These are phyloP conservation scores for Gossypium thurberi DNA, from an alignment of 345 rosid genomes.

Conservation along the genomic window DNA sequence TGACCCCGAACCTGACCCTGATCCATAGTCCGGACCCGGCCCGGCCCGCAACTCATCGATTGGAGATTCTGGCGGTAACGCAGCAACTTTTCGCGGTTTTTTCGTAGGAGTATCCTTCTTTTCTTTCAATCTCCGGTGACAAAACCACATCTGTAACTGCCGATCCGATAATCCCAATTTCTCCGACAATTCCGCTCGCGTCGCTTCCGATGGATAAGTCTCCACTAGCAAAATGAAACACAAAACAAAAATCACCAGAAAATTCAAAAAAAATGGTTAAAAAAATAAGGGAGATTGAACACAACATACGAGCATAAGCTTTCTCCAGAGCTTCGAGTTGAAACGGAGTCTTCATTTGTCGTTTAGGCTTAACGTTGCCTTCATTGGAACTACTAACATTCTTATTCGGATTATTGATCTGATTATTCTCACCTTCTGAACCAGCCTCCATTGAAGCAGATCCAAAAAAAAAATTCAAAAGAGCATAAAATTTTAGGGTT, in stretches of 20 bases:
- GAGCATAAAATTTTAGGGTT: slow-evolving; percentile 25
- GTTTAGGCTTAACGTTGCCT: slow-evolving; percentile 67
- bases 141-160: slow-evolving; percentile 99
- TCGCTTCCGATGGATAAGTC: slow-evolving; percentile 75
- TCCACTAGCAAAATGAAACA: slow-evolving; percentile 45
- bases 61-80: slow-evolving; percentile 39
- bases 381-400: slow-evolving; percentile 33
- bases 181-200: slow-evolving; percentile 65
- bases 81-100: slow-evolving; percentile 37
- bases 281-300: not conserved
- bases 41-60: slow-evolving; percentile 33
- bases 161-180: slow-evolving; percentile 85
- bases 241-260: not conserved
- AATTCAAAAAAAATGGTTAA: not conserved
- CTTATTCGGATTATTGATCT: slow-evolving; percentile 21
- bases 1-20: slow-evolving; percentile 62
- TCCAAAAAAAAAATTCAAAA: not conserved
- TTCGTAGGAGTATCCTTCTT: slow-evolving; percentile 58
- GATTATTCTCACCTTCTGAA: slow-evolving; percentile 49
- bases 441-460: slow-evolving; percentile 44
- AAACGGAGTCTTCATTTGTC: slow-evolving; percentile 98
- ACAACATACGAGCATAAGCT: slow-evolving; percentile 48
- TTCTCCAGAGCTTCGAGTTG: slow-evolving; percentile 87
- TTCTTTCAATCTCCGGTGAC: slow-evolving; percentile 94
- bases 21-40: slow-evolving; percentile 53